These are phyloP conservation scores for Citrus reticulata DNA, from an alignment of 345 rosid species.

Conservation along the genomic window DNA sequence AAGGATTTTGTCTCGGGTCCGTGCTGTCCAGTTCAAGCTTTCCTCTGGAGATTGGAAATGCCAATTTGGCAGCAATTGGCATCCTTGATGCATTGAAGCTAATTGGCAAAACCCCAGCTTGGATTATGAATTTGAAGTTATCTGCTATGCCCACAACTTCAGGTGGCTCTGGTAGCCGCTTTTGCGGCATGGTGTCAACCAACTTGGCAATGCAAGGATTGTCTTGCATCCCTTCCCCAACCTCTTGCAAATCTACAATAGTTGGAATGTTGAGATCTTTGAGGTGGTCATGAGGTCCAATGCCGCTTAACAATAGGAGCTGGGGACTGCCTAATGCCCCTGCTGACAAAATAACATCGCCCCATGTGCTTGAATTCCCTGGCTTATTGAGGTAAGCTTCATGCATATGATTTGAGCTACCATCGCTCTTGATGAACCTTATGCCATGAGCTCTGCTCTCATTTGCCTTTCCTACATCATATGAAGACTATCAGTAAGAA, in stretches of 20 bases:
- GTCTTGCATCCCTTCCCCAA: conserved; percentile 60
- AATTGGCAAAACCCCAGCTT: conserved; percentile 48
- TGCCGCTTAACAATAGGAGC: conserved; percentile 62
- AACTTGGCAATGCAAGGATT: conserved; percentile 51
- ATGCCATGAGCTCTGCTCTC: conserved; percentile 48
- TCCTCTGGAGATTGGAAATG: conserved; percentile 68
- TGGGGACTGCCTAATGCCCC: conserved; percentile 84
- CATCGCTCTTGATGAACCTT: conserved; percentile 54
- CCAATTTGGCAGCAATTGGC: conserved; percentile 53
- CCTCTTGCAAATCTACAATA: conserved; percentile 32
- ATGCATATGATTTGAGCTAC: conserved; percentile 33
- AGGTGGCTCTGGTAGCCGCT: conserved; percentile 57
- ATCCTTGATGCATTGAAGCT: conserved; percentile 46
- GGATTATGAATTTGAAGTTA: conserved; percentile 48
- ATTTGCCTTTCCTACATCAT: conserved; percentile 31
- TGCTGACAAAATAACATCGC: conserved; percentile 67
- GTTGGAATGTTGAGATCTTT: conserved; percentile 40
- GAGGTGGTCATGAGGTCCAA: conserved; percentile 57
- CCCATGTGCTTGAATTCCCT: conserved; percentile 23
- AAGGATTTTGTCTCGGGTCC: conserved; percentile 63
- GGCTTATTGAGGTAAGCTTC: conserved; percentile 52
- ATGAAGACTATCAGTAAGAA: background rate
- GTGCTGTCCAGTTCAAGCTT: conserved; percentile 44
- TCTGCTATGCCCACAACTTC: conserved; percentile 60
- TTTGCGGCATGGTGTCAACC: conserved; percentile 36